Percentiles rank a stretch among this genome's conserved stretches.
phyloP scores from a whole-genome alignment of 352 stramenopile genomes.

The Albugo laibachii region DNA sequence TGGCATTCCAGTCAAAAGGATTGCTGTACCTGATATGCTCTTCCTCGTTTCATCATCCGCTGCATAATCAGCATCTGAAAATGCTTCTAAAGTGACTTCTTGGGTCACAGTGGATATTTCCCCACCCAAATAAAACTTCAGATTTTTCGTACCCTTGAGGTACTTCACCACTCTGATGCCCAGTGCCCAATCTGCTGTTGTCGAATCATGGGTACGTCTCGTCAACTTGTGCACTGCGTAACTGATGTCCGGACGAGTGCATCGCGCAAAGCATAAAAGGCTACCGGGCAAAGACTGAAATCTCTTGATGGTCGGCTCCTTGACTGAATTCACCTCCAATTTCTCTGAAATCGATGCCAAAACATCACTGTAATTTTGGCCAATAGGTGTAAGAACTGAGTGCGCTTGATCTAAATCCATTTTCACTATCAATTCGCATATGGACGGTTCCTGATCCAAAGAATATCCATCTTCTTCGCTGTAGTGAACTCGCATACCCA shows the following conservation, averaged over 20 bases:
- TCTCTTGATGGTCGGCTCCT: slow-evolving; percentile 6
- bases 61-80: slow-evolving; percentile 10
- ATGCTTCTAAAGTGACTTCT: not conserved
- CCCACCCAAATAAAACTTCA: slow-evolving; percentile 3
- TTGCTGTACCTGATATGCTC: slow-evolving; percentile 5
- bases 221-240: slow-evolving; percentile 11
- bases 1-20: slow-evolving; percentile 6
- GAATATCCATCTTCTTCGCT: slow-evolving; percentile 1
- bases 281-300: slow-evolving; percentile 18
- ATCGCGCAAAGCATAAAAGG: slow-evolving; percentile 13
- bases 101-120: not conserved
- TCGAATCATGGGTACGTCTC: slow-evolving; percentile 4
- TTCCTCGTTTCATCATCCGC: slow-evolving; percentile 7
- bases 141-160: slow-evolving; percentile 6
- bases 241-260: slow-evolving; percentile 11
- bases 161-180: slow-evolving; percentile 7
- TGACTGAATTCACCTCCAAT: slow-evolving; percentile 3
- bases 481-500: slow-evolving; percentile 11
- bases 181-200: slow-evolving; percentile 2
- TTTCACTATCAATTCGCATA: slow-evolving; percentile 9
- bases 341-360: not conserved
- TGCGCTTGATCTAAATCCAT: slow-evolving; percentile 7
- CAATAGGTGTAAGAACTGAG: slow-evolving; percentile 5
- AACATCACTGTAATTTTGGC: not conserved
- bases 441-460: slow-evolving; percentile 10